phyloP scores from a whole-genome alignment of 208 protist species.

The Trypanosomatidae sp. region DNA sequence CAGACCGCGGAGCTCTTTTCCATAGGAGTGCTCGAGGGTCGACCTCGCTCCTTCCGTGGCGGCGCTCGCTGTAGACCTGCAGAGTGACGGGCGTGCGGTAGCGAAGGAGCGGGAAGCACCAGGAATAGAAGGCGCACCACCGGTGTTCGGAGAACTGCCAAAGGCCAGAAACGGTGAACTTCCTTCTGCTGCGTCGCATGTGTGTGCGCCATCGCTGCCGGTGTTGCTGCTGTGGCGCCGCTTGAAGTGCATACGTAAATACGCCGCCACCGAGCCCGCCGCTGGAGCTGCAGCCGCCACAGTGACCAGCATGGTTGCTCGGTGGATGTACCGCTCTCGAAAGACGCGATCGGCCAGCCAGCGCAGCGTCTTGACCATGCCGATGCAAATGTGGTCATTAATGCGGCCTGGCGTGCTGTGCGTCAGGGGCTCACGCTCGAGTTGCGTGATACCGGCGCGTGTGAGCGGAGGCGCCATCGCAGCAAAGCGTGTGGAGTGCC shows the following conservation, averaged over 20 bases:
- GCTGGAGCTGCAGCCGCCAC: slow-evolving; percentile 50
- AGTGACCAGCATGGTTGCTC: slow-evolving; percentile 73
- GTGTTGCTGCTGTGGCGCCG: slow-evolving; percentile 4
- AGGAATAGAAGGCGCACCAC: not conserved
- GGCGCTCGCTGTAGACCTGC: not conserved
- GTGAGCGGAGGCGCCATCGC: slow-evolving; percentile 17
- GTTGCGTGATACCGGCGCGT: slow-evolving; percentile 28
- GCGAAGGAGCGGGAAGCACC: not conserved
- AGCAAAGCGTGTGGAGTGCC: slow-evolving; percentile 60
- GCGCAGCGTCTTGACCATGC: slow-evolving; percentile 61
- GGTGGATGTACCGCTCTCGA: slow-evolving; percentile 72
- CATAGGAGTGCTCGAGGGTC: slow-evolving; percentile 24
- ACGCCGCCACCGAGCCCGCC: slow-evolving; percentile 47
- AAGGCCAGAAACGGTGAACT: slow-evolving; percentile 23
- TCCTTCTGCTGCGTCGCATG: slow-evolving; percentile 12
- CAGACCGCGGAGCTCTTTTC: slow-evolving; percentile 51
- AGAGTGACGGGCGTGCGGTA: slow-evolving; percentile 2
- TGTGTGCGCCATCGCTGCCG: not conserved
- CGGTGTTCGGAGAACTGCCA: not conserved
- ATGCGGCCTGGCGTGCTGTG: slow-evolving; percentile 56
- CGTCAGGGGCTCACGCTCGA: slow-evolving; percentile 63
- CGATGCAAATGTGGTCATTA: slow-evolving; percentile 74
- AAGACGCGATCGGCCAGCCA: slow-evolving; percentile 73
- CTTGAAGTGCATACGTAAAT: slow-evolving; percentile 51
- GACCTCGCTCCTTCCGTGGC: not conserved